Base-by-base conservation (phyloP, 2,329 filamentous ascomycete species). In the Ilyonectria destructans region DNA sequence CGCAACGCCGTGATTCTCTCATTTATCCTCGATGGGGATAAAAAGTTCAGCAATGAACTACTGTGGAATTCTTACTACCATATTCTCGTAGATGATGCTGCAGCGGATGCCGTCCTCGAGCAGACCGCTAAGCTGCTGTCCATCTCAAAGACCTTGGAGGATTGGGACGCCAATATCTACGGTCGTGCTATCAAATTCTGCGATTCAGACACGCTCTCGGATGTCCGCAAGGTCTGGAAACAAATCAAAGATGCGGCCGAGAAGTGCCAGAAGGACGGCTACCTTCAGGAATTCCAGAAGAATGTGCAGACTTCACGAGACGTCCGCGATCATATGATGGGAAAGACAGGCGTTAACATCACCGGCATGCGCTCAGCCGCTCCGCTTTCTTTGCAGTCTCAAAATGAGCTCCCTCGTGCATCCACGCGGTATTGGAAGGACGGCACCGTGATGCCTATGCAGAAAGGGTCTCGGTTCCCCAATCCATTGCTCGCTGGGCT, bases 41-140 rank as follows among this genome's bases (percentile, higher is more conserved):
- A 78, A 1, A 70, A 69, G 23, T 46, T 76, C 29, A 66, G 73
- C 13, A 58, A 68, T 1, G 75, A 81, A 2, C 59, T 72, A 8
- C 77, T 86, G 4, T 90, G 88, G 88, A 83, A 87, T 64, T 78
- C 88, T 40, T 91, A 88, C 77, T 89, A 89, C 75, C 82, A 90
- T 69, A 72, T 87, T 4, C 83, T 82, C 43, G 68, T 91, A 6
- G 81, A 84, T 55, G 68, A 79, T 0, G 51, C 76, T 3, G 79
- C 84, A 3, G 70, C 82, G 0, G 29, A 74, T 1, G 23, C 83
- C 3, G 75, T 90, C 3, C 62, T 76, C 2, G 23, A 64, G 1
- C 87, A 90, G 62, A 78, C 82, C 0, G 74, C 79, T 21, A 85
- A 85, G 70, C 78, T 91, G 0, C 45, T 82, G 2, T 69, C 64